These are phyloP conservation scores for Elsinoe batatas DNA, from an alignment of 2,329 filamentous ascomycete genomes.

Conservation along the genomic window DNA sequence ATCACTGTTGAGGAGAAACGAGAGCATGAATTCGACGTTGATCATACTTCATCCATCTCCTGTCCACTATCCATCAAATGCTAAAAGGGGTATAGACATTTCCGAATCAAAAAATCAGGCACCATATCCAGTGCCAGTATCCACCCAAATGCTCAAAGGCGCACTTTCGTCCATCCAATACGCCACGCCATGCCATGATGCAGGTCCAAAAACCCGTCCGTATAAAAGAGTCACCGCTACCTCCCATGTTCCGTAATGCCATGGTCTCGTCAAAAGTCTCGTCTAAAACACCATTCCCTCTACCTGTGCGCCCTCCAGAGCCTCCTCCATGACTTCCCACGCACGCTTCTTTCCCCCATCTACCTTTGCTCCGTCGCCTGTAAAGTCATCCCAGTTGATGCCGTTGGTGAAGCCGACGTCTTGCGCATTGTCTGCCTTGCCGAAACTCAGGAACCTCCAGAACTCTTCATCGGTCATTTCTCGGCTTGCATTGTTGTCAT, in stretches of 20 bases:
- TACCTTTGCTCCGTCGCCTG: not conserved
- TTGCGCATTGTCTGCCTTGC: not conserved
- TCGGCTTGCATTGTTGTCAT: not conserved
- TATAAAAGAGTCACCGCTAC: not conserved
- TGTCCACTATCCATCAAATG: not conserved
- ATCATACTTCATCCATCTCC: not conserved
- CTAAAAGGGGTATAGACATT: slow-evolving; percentile 9
- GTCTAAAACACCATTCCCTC: not conserved
- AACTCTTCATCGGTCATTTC: slow-evolving; percentile 6
- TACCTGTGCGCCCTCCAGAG: not conserved
- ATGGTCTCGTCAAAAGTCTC: not conserved
- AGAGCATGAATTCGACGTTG: not conserved
- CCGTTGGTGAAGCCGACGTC: not conserved
- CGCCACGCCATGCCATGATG: not conserved
- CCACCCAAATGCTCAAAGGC: not conserved
- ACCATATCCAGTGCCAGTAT: not conserved
- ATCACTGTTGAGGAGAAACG: not conserved
- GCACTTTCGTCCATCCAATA: not conserved
- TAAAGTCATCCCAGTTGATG: slow-evolving; percentile 1
- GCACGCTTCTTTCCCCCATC: not conserved
- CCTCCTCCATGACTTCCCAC: slow-evolving; percentile 15
- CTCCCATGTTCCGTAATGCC: slow-evolving; percentile 2
- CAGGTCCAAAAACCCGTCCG: not conserved
- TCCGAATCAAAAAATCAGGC: not conserved
- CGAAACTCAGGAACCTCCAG: slow-evolving; percentile 1